Evolutionary conservation across 2,329 filamentous ascomycete genomes (phyloP), one percentile per base, ranked within the genome.

Genomic region (Simplicillium sp.): DNA sequence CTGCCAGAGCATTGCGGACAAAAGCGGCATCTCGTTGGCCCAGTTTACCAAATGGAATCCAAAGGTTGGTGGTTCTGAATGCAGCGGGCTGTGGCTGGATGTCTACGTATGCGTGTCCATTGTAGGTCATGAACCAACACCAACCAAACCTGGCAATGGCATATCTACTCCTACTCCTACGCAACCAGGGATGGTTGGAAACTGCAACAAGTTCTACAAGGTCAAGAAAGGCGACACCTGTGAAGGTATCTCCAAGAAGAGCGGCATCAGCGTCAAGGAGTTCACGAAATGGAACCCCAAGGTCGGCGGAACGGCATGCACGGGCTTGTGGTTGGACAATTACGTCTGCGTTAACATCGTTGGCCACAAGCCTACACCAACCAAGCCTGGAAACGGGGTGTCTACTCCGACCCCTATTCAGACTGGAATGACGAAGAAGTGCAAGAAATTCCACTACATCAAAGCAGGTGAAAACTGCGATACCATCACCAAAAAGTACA

Each of bases 121-220:
- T 17, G 28, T 29, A 11, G 35, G 35, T 3, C 13, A 18, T 25
- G 28, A 17, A 7, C 18, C 36, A n/a, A 38, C 36, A 12, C 13
- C 36, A 15, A 38, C 36, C 12, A 38, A 33, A 11, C 31, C 31
- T 33, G 31, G 31, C 5, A 33, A 33, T 15, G 50, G 48, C 2
- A 49, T 56, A 37, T 34, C 47, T 3, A 59, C 55, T 12, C 58
- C 58, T 0, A 46, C 47, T 14, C 54, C 58, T 7, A 53, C 44
- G 12, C 55, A 60, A 39, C 38, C 50, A 3, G 51, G 51, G 36
- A 56, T 60, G 45, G 46, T 50, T 11, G 37, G 41, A 8, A 55
- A 54, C 41, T 60, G 57, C 18, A 48, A 56, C 11, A 53, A 45
- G 31, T 60, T 59, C 37, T 45, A 58, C 37, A 36, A 45, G 2